Base-by-base conservation (phyloP, 2,329 filamentous ascomycete species). In the Hirsutella minnesotensis region DNA sequence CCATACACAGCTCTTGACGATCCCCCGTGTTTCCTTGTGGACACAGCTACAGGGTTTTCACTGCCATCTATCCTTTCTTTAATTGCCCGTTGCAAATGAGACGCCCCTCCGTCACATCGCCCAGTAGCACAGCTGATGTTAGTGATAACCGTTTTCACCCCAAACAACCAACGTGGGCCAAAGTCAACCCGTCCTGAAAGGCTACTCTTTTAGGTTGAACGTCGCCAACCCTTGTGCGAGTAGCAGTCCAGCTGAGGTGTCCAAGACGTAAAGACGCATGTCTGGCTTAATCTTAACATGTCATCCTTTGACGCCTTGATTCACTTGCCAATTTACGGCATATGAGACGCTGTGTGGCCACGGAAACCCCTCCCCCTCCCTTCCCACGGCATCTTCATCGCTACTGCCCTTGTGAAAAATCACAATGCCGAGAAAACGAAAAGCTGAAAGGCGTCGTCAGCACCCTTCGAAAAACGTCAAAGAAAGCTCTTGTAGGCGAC, bases 361-460 rank as follows among this genome's bases (percentile, higher is more conserved):
- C n/a, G 8, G 15, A 34, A 34, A 18, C 8, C 15, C n/a, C n/a
- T n/a, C n/a, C n/a, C n/a, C n/a, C n/a, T n/a, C n/a, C n/a, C n/a
- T n/a, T 5, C 15, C 33, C 4, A n/a, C 16, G 9, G n/a, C 16
- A 8, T 34, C 33, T 15, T 18, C 33, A 16, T 16, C 16, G n/a
- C 13, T n/a, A 34, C 16, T 3, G 15, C 8, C 3, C 16, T 13
- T 34, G 15, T 7, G 16, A 13, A 7, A 18, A 18, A 20, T 41
- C 77, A 86, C 65, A 86, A 73, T 59, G 82, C 82, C 50, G 82
- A 86, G 65, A 86, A 86, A 53, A 86, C 82, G 64, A 86, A 86
- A 55, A 86, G 69, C 82, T 86, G 49, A 45, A 45, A 27, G 21
- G 5, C 5, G 13, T 10, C 13, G 33, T 34, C 16, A 34, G 33